These are phyloP conservation scores for Coemansia asiatica DNA, from an alignment of 192 early-diverging fungal genomes.

Conservation along the genomic window DNA sequence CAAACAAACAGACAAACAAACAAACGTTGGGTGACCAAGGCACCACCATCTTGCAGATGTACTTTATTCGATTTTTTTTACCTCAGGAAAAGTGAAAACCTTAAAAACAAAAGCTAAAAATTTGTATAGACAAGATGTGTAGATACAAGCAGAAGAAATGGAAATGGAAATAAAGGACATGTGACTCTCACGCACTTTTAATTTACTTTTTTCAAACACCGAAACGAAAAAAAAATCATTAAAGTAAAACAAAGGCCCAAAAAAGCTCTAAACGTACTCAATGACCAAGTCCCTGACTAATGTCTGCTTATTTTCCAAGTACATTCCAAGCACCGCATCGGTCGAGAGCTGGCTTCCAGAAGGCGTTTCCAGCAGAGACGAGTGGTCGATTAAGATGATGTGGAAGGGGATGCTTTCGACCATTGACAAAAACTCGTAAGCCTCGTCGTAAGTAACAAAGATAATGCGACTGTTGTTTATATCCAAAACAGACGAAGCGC, in stretches of 20 bases:
- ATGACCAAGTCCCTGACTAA: not conserved
- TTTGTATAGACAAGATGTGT: too few species aligned
- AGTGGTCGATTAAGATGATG: not conserved
- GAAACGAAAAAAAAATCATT: not conserved
- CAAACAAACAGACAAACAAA: too few species aligned
- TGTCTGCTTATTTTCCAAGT: not conserved
- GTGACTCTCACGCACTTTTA: not conserved
- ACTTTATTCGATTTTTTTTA: too few species aligned
- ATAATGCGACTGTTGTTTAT: not conserved
- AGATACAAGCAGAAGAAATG: too few species aligned
- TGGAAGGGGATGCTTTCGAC: not conserved
- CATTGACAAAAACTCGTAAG: not conserved
- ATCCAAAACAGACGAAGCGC: not conserved
- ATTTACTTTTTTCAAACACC: conserved; percentile 6
- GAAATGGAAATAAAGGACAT: too few species aligned
- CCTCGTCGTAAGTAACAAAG: not conserved
- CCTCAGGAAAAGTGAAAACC: too few species aligned
- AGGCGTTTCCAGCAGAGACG: not conserved
- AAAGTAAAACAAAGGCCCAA: not conserved
- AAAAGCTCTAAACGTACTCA: not conserved
- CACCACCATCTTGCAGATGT: too few species aligned
- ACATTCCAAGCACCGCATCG: not conserved
- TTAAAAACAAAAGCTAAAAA: too few species aligned
- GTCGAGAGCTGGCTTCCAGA: not conserved
- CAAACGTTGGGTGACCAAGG: too few species aligned